A percentile compares a stretch with the other conserved stretches of the same genome.
These are phyloP conservation scores for Plasmodium malariae DNA, from an alignment of 169 alveolate genomes.

Conservation along the genomic window DNA sequence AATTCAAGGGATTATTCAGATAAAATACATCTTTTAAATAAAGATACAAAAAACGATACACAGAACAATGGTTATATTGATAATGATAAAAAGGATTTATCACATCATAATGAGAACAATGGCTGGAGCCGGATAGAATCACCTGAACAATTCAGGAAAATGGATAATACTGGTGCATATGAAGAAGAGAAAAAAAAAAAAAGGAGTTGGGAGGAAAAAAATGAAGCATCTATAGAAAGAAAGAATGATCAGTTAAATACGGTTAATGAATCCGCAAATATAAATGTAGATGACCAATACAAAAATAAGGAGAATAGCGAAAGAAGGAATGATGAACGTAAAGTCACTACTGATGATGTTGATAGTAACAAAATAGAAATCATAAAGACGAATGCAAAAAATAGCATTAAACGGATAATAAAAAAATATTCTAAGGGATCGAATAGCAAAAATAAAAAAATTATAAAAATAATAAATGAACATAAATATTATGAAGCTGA, in stretches of 20 bases:
- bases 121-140: too few relatives aligned
- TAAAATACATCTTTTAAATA: constrained; percentile 5
- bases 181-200: too few relatives aligned
- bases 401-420: constrained; percentile 5
- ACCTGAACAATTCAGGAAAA: too few relatives aligned
- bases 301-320: neutral
- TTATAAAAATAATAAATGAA: constrained; percentile 30
- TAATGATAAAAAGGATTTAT: neutral
- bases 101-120: constrained; percentile 5
- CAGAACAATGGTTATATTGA: neutral
- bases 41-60: neutral
- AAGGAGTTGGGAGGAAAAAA: too few relatives aligned
- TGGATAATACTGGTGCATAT: too few relatives aligned
- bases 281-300: neutral
- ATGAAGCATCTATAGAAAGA: neutral
- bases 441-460: constrained; percentile 16
- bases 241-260: neutral
- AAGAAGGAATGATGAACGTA: neutral
- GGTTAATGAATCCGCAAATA: neutral
- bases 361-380: constrained; percentile 21
- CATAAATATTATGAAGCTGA: constrained; percentile 9
- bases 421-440: constrained; percentile 43
- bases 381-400: constrained; percentile 4
- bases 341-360: neutral
- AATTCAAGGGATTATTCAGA: constrained; percentile 57